Base-by-base conservation (phyloP, 2,329 filamentous ascomycete genomes). In the Hymenoscyphus infarciens region DNA sequence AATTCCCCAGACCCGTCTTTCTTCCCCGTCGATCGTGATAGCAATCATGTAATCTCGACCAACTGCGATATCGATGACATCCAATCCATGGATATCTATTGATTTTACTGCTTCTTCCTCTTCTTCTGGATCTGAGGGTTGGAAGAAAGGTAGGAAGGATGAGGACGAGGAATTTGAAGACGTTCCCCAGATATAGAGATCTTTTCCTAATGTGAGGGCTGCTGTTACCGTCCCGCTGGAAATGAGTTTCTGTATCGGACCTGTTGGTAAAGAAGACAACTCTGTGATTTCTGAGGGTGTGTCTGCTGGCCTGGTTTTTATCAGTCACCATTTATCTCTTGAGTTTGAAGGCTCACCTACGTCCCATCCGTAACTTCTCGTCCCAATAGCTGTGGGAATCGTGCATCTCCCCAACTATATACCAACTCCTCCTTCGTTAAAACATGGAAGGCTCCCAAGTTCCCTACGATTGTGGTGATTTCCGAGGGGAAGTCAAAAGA, bases 181-280 rank as follows among this genome's bases (percentile, higher is more conserved):
- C 7, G 42, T 22, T 22, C 87, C 87, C 86, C 87, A 90, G 27
- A 83, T 71, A 69, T 89, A 90, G 1, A 88, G 72, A 62, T 85
- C 82, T 35, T 81, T 77, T 2, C 82, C 83, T 11, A 78, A 75
- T 0, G 85, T 88, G 53, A 89, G 68, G 0, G 85, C 86, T 2
- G 82, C 84, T 1, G 82, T 74, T 2, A 81, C 74, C 69, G 86
- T 87, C 0, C 86, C 86, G 2, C 81, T 81, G 7, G 72, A 71
- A 8, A 74, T 78, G 29, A 90, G 75, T 68, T 82, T 84, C 33
- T 69, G 75, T 57, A 89, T 79, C 13, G 79, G 76, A 55, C 76
- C 83, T 22, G 74, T 81, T 62, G 75, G 80, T 25, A 88, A 75
- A 61, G 82, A 79, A 5, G 73, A 72, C 0, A 89, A 76, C 56